phyloP scores from a whole-genome alignment of 495 filamentous ascomycete species.

The Collariella sp. region DNA sequence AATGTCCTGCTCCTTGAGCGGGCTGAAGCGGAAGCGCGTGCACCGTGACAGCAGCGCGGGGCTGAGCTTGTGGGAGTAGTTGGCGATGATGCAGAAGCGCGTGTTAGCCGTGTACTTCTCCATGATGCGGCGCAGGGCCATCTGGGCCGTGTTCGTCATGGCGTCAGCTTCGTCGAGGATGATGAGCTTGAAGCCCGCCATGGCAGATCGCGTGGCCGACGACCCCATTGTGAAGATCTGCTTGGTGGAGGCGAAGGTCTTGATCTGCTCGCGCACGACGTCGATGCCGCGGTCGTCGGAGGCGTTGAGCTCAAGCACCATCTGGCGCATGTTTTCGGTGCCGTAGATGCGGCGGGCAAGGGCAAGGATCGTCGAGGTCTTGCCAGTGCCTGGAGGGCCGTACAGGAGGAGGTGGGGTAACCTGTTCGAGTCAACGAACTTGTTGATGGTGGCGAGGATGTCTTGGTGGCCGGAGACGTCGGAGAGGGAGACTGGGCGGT shows the following conservation, averaged over 20 bases:
- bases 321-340: conserved; percentile 84
- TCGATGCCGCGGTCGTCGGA: conserved; percentile 97
- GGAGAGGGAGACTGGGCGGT: conserved; percentile 74
- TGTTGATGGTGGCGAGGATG: conserved; percentile 93
- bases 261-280: conserved; percentile 97
- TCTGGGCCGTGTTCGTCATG: conserved; percentile 94
- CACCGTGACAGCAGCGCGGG: conserved; percentile 88
- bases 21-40: conserved; percentile 91
- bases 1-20: conserved; percentile 82
- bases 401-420: conserved; percentile 97
- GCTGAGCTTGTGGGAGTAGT: conserved; percentile 98
- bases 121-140: conserved; percentile 96
- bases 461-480: conserved; percentile 98
- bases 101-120: conserved; percentile 99
- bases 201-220: conserved; percentile 31
- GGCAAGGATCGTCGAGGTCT: conserved; percentile 90
- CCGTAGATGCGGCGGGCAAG: conserved; percentile 92
- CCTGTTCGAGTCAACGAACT: conserved; percentile 86
- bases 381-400: conserved; percentile 92
- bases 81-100: conserved; percentile 96
- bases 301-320: conserved; percentile 96
- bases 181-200: conserved; percentile 86
- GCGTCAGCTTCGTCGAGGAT: conserved; percentile 97
- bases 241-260: conserved; percentile 81
- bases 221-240: conserved; percentile 48